phyloP scores from a whole-genome alignment of 257 asterid genomes.

The Przewalskia tangutica region DNA sequence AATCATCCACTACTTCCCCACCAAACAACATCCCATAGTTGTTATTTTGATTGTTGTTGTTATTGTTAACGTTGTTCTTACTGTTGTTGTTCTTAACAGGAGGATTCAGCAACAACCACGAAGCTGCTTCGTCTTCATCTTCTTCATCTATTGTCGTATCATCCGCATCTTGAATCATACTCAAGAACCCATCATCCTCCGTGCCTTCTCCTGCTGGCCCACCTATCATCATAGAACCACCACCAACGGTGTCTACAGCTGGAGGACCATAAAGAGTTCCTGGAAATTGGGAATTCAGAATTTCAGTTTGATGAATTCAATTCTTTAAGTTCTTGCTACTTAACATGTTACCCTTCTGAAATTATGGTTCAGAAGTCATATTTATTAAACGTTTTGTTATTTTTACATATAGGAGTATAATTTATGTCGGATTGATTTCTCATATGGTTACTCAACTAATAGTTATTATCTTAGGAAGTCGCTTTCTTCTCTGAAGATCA shows the following conservation, averaged over 20 bases:
- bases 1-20: conserved; percentile 44
- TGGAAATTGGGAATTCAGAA: neutral
- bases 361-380: neutral
- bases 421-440: too few species aligned
- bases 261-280: conserved; percentile 19
- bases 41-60: conserved; percentile 7
- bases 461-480: too few species aligned
- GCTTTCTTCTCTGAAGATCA: too few species aligned
- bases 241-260: neutral
- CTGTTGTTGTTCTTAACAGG: neutral
- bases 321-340: neutral
- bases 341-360: neutral
- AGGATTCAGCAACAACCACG: conserved; percentile 58
- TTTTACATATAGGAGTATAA: too few species aligned
- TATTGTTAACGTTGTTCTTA: conserved; percentile 18
- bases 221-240: conserved; percentile 7
- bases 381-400: neutral
- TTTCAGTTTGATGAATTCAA: neutral
- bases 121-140: conserved; percentile 61
- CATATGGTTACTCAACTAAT: too few species aligned
- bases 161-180: conserved; percentile 14
- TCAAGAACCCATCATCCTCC: conserved; percentile 22
- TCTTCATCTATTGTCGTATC: conserved; percentile 23
- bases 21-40: conserved; percentile 18
- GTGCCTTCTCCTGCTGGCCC: conserved; percentile 6